These are phyloP conservation scores for Dryas integrifolia DNA, from an alignment of 331 rosid species.

Conservation along the genomic window DNA sequence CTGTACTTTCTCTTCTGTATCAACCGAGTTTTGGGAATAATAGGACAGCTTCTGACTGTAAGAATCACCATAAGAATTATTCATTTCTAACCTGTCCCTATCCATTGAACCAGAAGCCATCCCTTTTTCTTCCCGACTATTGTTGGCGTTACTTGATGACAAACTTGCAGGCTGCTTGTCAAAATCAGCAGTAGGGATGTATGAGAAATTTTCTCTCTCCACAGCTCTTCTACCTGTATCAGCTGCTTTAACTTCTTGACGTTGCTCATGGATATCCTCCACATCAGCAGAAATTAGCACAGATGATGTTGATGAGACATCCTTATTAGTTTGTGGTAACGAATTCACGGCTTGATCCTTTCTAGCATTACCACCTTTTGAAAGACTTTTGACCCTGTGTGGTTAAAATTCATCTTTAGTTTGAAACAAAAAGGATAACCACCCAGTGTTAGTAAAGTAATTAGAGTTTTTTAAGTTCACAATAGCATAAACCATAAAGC, in stretches of 20 bases:
- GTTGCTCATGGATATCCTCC: constrained; percentile 57
- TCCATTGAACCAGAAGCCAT: constrained; percentile 45
- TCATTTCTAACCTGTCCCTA: constrained; percentile 59
- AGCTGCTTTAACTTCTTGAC: constrained; percentile 57
- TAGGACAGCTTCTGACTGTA: constrained; percentile 51
- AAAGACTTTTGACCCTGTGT: constrained; percentile 91
- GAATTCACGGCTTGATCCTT: constrained; percentile 69
- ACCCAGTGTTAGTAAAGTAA: background rate
- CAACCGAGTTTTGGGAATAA: constrained; percentile 54
- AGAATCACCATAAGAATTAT: constrained; percentile 46
- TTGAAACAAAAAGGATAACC: constrained; percentile 15
- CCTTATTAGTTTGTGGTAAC: constrained; percentile 50
- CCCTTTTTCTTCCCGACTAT: constrained; percentile 58
- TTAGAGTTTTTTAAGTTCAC: constrained; percentile 22
- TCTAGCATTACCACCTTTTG: constrained; percentile 79
- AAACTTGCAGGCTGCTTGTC: constrained; percentile 53
- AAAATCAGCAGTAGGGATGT: constrained; percentile 56
- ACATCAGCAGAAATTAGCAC: constrained; percentile 45
- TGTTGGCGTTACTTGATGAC: constrained; percentile 41
- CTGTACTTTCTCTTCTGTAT: constrained; percentile 65
- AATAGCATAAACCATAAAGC: constrained; percentile 30
- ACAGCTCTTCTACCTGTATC: constrained; percentile 51
- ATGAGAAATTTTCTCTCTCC: constrained; percentile 58
- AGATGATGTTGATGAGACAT: constrained; percentile 51
- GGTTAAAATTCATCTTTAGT: constrained; percentile 27